These are phyloP conservation scores for Spatholobus suberectus DNA, from an alignment of 306 rosid genomes.

Conservation along the genomic window DNA sequence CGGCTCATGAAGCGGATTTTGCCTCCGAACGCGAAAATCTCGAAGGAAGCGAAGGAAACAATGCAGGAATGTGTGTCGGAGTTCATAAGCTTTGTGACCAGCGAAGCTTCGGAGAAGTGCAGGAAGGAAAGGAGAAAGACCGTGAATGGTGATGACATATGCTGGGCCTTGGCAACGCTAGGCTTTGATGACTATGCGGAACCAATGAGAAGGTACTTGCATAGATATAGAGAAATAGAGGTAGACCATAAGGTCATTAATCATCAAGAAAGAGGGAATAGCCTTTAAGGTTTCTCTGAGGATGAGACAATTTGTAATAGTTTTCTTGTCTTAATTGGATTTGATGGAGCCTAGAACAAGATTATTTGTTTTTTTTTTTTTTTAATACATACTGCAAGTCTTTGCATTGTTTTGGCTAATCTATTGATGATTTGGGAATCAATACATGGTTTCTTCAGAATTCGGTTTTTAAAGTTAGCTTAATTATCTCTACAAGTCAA, in stretches of 20 bases:
- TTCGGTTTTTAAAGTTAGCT: background rate
- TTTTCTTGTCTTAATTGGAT: slow-evolving; percentile 6
- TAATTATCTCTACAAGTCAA: background rate
- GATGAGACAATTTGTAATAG: slow-evolving; percentile 8
- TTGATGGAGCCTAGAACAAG: background rate
- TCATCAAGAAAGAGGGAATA: slow-evolving; percentile 40
- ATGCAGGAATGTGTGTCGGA: slow-evolving; percentile 95
- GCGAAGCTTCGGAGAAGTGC: slow-evolving; percentile 89
- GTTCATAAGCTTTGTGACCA: slow-evolving; percentile 86
- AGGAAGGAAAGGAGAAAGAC: slow-evolving; percentile 91
- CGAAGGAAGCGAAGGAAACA: slow-evolving; percentile 87
- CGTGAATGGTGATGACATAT: slow-evolving; percentile 81
- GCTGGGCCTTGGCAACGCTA: slow-evolving; percentile 75
- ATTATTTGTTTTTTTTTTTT: background rate
- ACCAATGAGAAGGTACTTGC: slow-evolving; percentile 72
- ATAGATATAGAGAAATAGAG: slow-evolving; percentile 67
- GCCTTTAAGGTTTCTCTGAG: slow-evolving; percentile 21
- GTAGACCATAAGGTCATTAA: slow-evolving; percentile 60
- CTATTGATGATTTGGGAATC: background rate
- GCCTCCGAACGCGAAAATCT: slow-evolving; percentile 80
- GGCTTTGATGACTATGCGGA: slow-evolving; percentile 88
- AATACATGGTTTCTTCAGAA: background rate
- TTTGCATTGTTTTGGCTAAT: background rate
- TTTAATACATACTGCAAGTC: background rate
- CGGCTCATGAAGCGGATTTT: slow-evolving; percentile 85